Evolutionary conservation across 1,284 basidiomycete genomes (phyloP).

Genomic region (Sporisorium scitamineum): DNA sequence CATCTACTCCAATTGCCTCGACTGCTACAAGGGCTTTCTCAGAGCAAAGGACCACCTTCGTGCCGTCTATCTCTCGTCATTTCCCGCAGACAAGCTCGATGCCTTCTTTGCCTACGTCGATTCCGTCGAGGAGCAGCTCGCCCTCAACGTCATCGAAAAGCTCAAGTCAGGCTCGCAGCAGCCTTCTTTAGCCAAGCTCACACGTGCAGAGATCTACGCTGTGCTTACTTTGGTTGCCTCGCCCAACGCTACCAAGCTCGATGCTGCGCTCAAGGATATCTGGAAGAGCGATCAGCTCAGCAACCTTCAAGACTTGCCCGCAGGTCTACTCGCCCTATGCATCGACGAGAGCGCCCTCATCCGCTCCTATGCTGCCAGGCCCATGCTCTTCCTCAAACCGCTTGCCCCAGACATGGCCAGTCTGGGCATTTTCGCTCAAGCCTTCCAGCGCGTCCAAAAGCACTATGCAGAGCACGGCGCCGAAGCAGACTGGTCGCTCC

Average conservation of each 20-base stretch:
- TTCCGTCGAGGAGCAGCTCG: slow-evolving; percentile 48
- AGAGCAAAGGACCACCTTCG: slow-evolving; percentile 41
- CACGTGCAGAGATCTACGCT: slow-evolving; percentile 44
- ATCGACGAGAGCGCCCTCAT: slow-evolving; percentile 40
- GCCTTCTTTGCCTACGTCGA: slow-evolving; percentile 52
- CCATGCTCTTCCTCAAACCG: slow-evolving; percentile 45
- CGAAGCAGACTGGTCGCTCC: slow-evolving; percentile 38
- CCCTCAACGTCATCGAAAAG: slow-evolving; percentile 34
- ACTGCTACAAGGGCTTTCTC: slow-evolving; percentile 55
- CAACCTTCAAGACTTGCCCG: slow-evolving; percentile 46
- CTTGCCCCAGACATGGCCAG: slow-evolving; percentile 22
- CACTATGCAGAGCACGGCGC: slow-evolving; percentile 19
- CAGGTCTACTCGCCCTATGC: slow-evolving; percentile 41
- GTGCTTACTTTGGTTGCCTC: slow-evolving; percentile 46
- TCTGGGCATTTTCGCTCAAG: slow-evolving; percentile 22
- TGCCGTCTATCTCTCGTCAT: slow-evolving; percentile 34
- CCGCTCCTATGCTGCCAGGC: slow-evolving; percentile 40
- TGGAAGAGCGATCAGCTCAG: slow-evolving; percentile 35
- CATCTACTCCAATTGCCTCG: slow-evolving; percentile 52
- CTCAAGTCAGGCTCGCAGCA: slow-evolving; percentile 10
- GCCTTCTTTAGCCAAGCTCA: slow-evolving; percentile 28
- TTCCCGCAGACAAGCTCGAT: slow-evolving; percentile 41
- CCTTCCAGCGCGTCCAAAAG: slow-evolving; percentile 14
- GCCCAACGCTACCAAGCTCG: slow-evolving; percentile 28
- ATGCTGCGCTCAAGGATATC: slow-evolving; percentile 26